Percentiles rank a stretch among this genome's conserved stretches.
Evolutionary conservation across 2,329 filamentous ascomycete species (phyloP).

Genomic region (Talaromyces pinophilus): DNA sequence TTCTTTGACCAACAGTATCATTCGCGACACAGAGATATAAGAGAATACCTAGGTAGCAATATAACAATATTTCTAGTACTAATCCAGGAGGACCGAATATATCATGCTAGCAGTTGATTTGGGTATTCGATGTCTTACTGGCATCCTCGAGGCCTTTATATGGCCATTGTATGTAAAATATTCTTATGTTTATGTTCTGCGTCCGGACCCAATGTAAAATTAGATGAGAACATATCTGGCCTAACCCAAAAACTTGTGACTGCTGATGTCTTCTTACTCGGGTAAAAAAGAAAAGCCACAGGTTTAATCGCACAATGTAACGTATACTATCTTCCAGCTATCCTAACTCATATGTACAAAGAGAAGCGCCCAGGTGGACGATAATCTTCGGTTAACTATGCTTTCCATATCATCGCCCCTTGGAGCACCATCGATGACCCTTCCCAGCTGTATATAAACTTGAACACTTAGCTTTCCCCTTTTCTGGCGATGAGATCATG

Average conservation of each 20-base stretch:
- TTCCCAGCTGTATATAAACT: slow-evolving; percentile 6
- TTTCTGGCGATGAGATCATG: slow-evolving; percentile 5
- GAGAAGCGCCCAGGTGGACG: not conserved
- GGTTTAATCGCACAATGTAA: not conserved
- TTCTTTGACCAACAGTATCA: not conserved
- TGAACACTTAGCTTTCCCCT: not conserved
- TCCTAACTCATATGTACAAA: not conserved
- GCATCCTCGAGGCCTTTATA: not conserved
- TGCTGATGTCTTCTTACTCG: not conserved
- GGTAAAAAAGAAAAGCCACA: not conserved
- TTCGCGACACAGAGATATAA: not conserved
- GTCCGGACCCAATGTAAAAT: not conserved
- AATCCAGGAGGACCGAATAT: not conserved
- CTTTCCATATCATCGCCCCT: not conserved
- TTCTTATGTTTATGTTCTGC: not conserved
- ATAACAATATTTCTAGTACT: not conserved
- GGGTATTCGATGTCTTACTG: not conserved
- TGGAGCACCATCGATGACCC: slow-evolving; percentile 5
- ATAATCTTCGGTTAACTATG: not conserved
- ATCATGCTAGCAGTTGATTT: not conserved
- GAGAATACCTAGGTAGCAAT: not conserved
- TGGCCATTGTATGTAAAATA: not conserved
- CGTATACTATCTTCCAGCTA: not conserved
- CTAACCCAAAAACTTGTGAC: no score
- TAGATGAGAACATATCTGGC: not conserved